These are phyloP conservation scores for Cynanchum wilfordii DNA, from an alignment of 257 asterid genomes.

Conservation along the genomic window DNA sequence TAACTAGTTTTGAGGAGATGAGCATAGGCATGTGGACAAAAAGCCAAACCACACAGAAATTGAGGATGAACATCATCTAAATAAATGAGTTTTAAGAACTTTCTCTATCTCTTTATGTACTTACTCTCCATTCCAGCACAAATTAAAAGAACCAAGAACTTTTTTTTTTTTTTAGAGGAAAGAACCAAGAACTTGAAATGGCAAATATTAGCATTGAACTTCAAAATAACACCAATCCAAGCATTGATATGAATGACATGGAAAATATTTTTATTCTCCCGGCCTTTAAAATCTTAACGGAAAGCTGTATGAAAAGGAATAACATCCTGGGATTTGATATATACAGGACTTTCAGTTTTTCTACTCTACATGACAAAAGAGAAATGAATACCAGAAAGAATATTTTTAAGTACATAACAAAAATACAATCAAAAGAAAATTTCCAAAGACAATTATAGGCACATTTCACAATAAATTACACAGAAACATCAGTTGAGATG, in stretches of 20 bases:
- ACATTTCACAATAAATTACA: not conserved
- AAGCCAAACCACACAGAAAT: not conserved
- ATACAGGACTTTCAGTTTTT: not conserved
- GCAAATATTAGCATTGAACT: not conserved
- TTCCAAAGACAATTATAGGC: not conserved
- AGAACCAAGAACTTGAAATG: not conserved
- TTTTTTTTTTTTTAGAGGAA: no score
- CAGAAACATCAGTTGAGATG: not conserved
- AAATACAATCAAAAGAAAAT: not conserved
- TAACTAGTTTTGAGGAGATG: not conserved
- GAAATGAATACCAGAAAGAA: not conserved
- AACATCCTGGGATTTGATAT: not conserved
- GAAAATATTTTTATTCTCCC: not conserved
- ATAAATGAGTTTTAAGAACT: not conserved
- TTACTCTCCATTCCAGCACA: not conserved
- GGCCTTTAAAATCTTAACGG: not conserved
- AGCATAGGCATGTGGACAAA: not conserved
- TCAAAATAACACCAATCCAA: not conserved
- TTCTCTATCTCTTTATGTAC: not conserved
- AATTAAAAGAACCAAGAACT: no score
- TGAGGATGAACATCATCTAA: not conserved
- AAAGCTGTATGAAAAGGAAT: not conserved
- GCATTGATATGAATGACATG: not conserved
- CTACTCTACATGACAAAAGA: not conserved
- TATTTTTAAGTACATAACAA: not conserved